These are phyloP conservation scores for Pleurotus giganteus DNA, from an alignment of 768 basidiomycete genomes.

Conservation along the genomic window DNA sequence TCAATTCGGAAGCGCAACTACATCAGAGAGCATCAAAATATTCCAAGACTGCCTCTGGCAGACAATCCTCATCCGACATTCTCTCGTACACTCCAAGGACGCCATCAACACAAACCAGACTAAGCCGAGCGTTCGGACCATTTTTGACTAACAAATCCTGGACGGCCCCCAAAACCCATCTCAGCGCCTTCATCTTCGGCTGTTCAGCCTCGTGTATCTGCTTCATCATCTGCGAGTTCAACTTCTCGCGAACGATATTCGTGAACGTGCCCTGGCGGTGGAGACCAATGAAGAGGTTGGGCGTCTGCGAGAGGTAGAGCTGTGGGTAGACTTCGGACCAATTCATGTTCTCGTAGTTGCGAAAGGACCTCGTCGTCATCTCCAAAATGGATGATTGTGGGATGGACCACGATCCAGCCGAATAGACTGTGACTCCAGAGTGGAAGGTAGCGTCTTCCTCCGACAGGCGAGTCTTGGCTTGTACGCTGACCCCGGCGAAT, in stretches of 20 bases:
- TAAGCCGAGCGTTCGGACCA: constrained; percentile 51
- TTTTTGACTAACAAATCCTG: constrained; percentile 47
- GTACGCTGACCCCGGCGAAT: constrained; percentile 29
- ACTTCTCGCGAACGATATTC: constrained; percentile 39
- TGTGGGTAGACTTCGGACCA: constrained; percentile 67
- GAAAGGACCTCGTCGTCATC: constrained; percentile 40
- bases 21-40: no score
- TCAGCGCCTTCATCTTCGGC: constrained; percentile 33
- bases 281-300: constrained; percentile 55
- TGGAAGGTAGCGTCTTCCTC: constrained; percentile 12
- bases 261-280: constrained; percentile 56
- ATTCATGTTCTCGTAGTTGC: constrained; percentile 31
- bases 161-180: constrained; percentile 41
- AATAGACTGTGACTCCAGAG: constrained; percentile 15
- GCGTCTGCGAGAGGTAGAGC: constrained; percentile 67
- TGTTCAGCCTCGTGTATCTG: constrained; percentile 29
- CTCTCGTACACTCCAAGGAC: constrained; percentile 51
- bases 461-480: constrained; percentile 16
- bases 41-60: no score
- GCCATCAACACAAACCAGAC: constrained; percentile 49
- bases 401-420: constrained; percentile 32
- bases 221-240: constrained; percentile 36
- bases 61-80: constrained; percentile 25
- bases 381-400: constrained; percentile 44
- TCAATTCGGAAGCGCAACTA: no score